Conservation (phyloP, 2,329 filamentous ascomycete genomes). For the Sporothrix phasma region DNA sequence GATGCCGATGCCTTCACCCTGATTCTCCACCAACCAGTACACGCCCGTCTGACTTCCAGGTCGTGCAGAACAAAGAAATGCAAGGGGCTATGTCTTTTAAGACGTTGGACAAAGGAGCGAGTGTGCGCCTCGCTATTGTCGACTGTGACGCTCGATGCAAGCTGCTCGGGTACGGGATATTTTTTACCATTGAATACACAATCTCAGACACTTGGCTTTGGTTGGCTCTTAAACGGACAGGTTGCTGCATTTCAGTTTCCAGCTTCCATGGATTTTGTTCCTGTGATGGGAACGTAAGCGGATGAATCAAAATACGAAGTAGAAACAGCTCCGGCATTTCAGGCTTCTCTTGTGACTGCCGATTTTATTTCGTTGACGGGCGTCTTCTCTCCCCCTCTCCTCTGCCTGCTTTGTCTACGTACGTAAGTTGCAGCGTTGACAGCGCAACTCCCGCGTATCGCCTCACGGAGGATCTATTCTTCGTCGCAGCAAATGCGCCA, state of each 20-base stretch:
- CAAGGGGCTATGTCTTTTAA: background rate
- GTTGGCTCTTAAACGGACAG: conserved; percentile 3
- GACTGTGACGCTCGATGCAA: background rate
- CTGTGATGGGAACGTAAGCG: background rate
- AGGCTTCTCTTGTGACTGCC: no score
- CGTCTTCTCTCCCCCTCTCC: background rate
- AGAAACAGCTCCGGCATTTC: background rate
- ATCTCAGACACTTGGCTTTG: background rate
- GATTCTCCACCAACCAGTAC: conserved; percentile 7
- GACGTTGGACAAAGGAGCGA: background rate
- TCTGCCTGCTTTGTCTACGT: background rate
- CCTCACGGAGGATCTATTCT: no score
- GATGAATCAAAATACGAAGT: no score
- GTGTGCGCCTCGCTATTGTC: background rate
- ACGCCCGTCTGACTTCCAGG: background rate
- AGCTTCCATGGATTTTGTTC: background rate
- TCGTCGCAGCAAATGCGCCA: background rate
- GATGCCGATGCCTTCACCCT: background rate
- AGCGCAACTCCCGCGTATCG: no score
- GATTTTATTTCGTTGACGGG: background rate
- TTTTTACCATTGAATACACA: background rate
- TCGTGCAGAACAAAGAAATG: no score
- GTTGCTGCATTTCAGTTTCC: background rate
- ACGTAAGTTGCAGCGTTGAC: background rate
- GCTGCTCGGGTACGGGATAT: background rate